phyloP scores from a whole-genome alignment of 768 basidiomycete species.

The Mycena vitilis region DNA sequence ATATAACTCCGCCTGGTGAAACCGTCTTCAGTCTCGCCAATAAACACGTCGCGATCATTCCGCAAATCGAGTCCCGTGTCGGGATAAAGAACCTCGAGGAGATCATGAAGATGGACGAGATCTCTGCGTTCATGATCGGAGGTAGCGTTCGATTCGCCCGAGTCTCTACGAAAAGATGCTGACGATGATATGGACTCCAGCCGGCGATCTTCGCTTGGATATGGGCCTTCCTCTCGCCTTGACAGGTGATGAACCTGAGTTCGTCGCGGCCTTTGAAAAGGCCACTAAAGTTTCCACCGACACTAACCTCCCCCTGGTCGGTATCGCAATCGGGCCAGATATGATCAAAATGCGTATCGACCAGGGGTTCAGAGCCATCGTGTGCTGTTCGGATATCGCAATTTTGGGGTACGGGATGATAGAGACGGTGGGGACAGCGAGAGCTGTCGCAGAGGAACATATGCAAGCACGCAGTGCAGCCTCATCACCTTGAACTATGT shows the following conservation, averaged over 20 bases:
- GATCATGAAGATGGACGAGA: slow-evolving; percentile 15
- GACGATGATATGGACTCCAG: neutral
- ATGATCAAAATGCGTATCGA: slow-evolving; percentile 26
- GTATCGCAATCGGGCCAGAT: slow-evolving; percentile 16
- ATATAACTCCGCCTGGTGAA: slow-evolving; percentile 18
- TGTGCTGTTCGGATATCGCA: slow-evolving; percentile 15
- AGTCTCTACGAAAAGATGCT: neutral
- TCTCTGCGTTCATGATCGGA: slow-evolving; percentile 33
- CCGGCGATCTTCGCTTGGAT: slow-evolving; percentile 29
- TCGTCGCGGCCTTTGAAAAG: slow-evolving; percentile 22
- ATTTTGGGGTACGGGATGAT: slow-evolving; percentile 24
- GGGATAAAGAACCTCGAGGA: slow-evolving; percentile 77
- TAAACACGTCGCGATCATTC: slow-evolving; percentile 31
- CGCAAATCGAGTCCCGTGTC: slow-evolving; percentile 57
- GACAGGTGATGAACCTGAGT: slow-evolving; percentile 28
- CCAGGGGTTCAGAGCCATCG: slow-evolving; percentile 21
- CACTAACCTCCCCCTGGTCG: slow-evolving; percentile 12
- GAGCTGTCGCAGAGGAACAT: slow-evolving; percentile 16
- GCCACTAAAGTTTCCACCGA: slow-evolving; percentile 12
- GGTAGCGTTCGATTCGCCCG: slow-evolving; percentile 1
- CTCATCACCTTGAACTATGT: too few relatives aligned
- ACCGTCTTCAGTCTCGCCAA: slow-evolving; percentile 28
- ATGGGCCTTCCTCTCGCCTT: slow-evolving; percentile 20
- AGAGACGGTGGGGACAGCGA: neutral
- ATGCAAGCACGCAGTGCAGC: too few relatives aligned